These are phyloP conservation scores for Penicillium palitans DNA, from an alignment of 2,329 filamentous ascomycete species.

Conservation along the genomic window DNA sequence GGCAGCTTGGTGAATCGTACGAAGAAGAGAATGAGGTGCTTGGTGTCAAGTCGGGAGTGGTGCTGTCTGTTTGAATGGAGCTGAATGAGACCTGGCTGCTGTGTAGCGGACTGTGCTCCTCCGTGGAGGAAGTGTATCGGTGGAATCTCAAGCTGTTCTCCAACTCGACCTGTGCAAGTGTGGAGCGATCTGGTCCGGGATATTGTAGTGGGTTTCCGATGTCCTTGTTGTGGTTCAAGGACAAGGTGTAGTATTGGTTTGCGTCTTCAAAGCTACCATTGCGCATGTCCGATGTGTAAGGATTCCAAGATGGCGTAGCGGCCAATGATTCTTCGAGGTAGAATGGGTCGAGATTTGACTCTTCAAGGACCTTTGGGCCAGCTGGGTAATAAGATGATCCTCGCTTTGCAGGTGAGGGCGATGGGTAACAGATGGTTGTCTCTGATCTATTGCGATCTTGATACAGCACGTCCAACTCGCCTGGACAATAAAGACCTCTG, in stretches of 20 bases:
- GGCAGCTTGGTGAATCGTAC: slow-evolving; percentile 34
- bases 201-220: slow-evolving; percentile 14
- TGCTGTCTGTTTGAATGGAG: slow-evolving; percentile 33
- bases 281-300: slow-evolving; percentile 29
- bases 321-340: slow-evolving; percentile 41
- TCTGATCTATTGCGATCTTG: slow-evolving; percentile 36
- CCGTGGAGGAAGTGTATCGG: slow-evolving; percentile 26
- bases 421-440: slow-evolving; percentile 31
- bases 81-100: slow-evolving; percentile 39
- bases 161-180: slow-evolving; percentile 33
- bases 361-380: slow-evolving; percentile 31
- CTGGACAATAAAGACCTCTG: slow-evolving; percentile 35
- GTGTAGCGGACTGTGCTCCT: slow-evolving; percentile 25
- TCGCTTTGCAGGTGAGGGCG: slow-evolving; percentile 31
- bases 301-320: slow-evolving; percentile 29
- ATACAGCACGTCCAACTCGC: slow-evolving; percentile 36
- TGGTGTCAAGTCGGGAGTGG: slow-evolving; percentile 40
- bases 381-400: slow-evolving; percentile 35
- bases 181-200: slow-evolving; percentile 30
- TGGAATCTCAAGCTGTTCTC: slow-evolving; percentile 34
- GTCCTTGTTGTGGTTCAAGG: slow-evolving; percentile 27
- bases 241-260: slow-evolving; percentile 36
- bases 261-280: slow-evolving; percentile 35
- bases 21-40: slow-evolving; percentile 44
- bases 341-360: slow-evolving; percentile 41